These are phyloP conservation scores for Aspergillus panamensis DNA, from an alignment of 495 filamentous ascomycete species.

Conservation along the genomic window DNA sequence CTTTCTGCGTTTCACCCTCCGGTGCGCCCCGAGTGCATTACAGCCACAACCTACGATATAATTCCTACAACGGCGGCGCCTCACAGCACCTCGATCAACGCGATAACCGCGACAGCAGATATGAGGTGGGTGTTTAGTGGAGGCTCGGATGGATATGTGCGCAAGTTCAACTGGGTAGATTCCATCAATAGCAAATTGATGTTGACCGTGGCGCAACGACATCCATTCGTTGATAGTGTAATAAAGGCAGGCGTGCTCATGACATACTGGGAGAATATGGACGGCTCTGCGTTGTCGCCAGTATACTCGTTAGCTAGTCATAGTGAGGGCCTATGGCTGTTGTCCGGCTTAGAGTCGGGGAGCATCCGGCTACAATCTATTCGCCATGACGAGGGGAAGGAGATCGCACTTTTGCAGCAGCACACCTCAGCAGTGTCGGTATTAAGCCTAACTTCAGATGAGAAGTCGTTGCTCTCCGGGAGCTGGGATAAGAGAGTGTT, in stretches of 20 bases:
- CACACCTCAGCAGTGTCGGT: slow-evolving; percentile 93
- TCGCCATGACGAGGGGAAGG: slow-evolving; percentile 92
- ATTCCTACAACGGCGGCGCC: slow-evolving; percentile 95
- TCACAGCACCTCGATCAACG: slow-evolving; percentile 93
- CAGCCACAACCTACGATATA: slow-evolving; percentile 88
- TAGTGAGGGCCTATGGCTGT: slow-evolving; percentile 82
- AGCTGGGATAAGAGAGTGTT: slow-evolving; percentile 94
- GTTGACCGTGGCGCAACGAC: slow-evolving; percentile 90
- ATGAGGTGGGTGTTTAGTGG: slow-evolving; percentile 95
- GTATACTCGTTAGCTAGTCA: slow-evolving; percentile 94
- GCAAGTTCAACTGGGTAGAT: slow-evolving; percentile 92
- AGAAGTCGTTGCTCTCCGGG: slow-evolving; percentile 83
- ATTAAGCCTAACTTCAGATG: slow-evolving; percentile 75
- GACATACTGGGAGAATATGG: slow-evolving; percentile 94
- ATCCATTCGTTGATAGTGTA: slow-evolving; percentile 97
- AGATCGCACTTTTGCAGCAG: slow-evolving; percentile 71
- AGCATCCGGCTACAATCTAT: slow-evolving; percentile 91
- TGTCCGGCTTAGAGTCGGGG: slow-evolving; percentile 85
- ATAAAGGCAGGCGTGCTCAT: slow-evolving; percentile 88
- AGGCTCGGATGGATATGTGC: slow-evolving; percentile 88
- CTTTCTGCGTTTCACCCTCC: slow-evolving; percentile 53
- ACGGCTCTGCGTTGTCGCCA: slow-evolving; percentile 62
- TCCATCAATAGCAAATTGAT: slow-evolving; percentile 93
- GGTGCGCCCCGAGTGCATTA: slow-evolving; percentile 74
- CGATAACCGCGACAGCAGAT: slow-evolving; percentile 86